Conservation (phyloP, 208 protist species). For the Polymyxa betae region DNA sequence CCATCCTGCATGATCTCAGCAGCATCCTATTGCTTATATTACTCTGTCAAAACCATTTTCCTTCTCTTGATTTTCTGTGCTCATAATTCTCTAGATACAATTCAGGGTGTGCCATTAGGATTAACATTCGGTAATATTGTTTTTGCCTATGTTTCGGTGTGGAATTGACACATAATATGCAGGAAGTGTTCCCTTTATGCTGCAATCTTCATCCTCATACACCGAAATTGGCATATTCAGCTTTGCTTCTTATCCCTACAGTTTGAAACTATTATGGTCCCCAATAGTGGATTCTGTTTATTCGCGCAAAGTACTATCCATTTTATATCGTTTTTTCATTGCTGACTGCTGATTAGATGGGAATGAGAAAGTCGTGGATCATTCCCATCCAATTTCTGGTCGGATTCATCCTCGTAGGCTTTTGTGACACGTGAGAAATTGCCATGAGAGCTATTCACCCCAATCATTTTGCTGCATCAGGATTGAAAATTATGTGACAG, state of each 20-base stretch:
- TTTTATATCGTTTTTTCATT: not conserved
- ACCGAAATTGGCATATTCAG: slow-evolving; percentile 45
- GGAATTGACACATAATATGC: not conserved
- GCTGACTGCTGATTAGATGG: not conserved
- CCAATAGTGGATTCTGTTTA: slow-evolving; percentile 21
- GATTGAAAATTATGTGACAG: slow-evolving; percentile 6
- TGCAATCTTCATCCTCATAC: slow-evolving; percentile 28
- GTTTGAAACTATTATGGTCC: slow-evolving; percentile 33
- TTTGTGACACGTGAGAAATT: slow-evolving; percentile 2
- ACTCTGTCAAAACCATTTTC: too few relatives aligned
- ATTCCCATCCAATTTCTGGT: slow-evolving; percentile 9
- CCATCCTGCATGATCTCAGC: too few relatives aligned
- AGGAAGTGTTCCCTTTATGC: slow-evolving; percentile 40
- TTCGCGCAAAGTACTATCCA: not conserved
- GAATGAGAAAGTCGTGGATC: slow-evolving; percentile 34
- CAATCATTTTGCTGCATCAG: not conserved
- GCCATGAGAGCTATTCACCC: not conserved
- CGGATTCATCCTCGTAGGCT: not conserved
- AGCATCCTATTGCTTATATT: not conserved
- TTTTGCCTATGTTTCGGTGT: not conserved
- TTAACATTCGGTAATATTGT: slow-evolving; percentile 12
- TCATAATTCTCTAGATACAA: slow-evolving; percentile 50
- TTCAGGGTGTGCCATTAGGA: slow-evolving; percentile 31
- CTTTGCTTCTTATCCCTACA: slow-evolving; percentile 46
- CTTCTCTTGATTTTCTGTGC: too few relatives aligned